Evolutionary conservation across 176 grass and related monocot genomes (phyloP).

Genomic region (Saccharum spontaneum): DNA sequence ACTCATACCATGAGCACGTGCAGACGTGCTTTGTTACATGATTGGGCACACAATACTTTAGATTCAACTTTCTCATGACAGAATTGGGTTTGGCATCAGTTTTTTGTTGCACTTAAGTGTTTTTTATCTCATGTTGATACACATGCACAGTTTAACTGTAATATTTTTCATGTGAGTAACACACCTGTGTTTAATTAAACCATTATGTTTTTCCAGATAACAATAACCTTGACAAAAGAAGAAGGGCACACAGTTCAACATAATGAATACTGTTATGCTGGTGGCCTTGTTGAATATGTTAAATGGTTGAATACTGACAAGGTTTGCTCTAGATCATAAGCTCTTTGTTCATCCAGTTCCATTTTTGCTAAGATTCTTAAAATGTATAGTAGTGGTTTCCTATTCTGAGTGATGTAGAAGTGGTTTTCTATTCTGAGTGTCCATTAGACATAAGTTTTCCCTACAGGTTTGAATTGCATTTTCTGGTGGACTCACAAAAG

Average conservation of each 20-base stretch:
- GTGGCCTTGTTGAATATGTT: constrained; percentile 95
- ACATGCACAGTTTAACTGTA: neutral
- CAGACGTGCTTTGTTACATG: constrained; percentile 16
- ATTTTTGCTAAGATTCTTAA: neutral
- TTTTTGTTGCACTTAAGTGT: neutral
- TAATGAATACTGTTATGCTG: constrained; percentile 91
- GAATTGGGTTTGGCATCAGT: constrained; percentile 21
- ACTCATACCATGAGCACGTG: neutral
- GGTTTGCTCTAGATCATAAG: constrained; percentile 52
- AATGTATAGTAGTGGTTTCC: neutral
- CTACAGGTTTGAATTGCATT: constrained; percentile 24
- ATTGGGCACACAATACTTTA: neutral
- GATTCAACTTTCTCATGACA: neutral
- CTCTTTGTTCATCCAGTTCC: constrained; percentile 16
- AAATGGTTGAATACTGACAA: constrained; percentile 96
- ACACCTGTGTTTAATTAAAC: constrained; percentile 18
- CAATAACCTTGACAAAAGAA: constrained; percentile 86
- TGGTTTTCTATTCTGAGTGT: neutral
- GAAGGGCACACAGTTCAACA: constrained; percentile 56
- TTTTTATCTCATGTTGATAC: neutral
- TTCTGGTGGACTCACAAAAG: constrained; percentile 17
- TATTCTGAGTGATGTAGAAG: neutral
- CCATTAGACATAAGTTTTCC: neutral
- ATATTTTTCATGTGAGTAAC: constrained; percentile 16
- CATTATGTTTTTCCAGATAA: constrained; percentile 56